phyloP scores from a whole-genome alignment of 202 grass and related monocot genomes.

The Zizania palustris region DNA sequence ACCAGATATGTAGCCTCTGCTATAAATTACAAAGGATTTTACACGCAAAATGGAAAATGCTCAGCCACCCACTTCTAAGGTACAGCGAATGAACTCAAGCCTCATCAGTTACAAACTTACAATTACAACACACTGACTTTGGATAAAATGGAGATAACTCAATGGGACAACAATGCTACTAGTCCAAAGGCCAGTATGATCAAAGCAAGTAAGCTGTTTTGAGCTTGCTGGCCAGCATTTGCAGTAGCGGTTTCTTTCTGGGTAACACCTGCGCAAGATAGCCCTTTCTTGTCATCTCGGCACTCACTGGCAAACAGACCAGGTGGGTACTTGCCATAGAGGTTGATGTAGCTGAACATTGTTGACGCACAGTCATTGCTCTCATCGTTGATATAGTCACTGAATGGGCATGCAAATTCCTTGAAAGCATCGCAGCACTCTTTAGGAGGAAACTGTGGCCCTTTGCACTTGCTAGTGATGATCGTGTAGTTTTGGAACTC shows the following conservation, averaged over 20 bases:
- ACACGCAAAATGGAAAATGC: conserved; percentile 15
- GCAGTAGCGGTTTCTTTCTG: background rate
- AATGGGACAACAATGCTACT: conserved; percentile 44
- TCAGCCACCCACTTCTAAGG: background rate
- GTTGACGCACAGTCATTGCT: conserved; percentile 62
- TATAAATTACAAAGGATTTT: conserved; percentile 42
- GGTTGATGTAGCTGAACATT: conserved; percentile 96
- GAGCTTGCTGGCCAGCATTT: conserved; percentile 24
- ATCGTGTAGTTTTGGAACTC: conserved; percentile 86
- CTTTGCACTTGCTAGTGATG: conserved; percentile 90
- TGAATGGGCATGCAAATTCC: conserved; percentile 83
- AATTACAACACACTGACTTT: conserved; percentile 21
- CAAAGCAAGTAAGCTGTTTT: conserved; percentile 35
- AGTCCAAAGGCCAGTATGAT: conserved; percentile 43
- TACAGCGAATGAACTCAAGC: conserved; percentile 25
- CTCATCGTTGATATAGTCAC: conserved; percentile 56
- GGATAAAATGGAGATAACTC: conserved; percentile 16
- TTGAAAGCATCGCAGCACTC: conserved; percentile 66
- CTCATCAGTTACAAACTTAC: conserved; percentile 9
- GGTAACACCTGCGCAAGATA: conserved; percentile 41
- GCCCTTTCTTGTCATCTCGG: conserved; percentile 69
- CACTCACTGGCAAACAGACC: conserved; percentile 80
- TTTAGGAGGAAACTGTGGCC: conserved; percentile 54
- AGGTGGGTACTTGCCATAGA: conserved; percentile 84
- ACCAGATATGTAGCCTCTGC: conserved; percentile 15